These are phyloP conservation scores for Boletus sp. DNA, from an alignment of 768 basidiomycete species.

Conservation along the genomic window DNA sequence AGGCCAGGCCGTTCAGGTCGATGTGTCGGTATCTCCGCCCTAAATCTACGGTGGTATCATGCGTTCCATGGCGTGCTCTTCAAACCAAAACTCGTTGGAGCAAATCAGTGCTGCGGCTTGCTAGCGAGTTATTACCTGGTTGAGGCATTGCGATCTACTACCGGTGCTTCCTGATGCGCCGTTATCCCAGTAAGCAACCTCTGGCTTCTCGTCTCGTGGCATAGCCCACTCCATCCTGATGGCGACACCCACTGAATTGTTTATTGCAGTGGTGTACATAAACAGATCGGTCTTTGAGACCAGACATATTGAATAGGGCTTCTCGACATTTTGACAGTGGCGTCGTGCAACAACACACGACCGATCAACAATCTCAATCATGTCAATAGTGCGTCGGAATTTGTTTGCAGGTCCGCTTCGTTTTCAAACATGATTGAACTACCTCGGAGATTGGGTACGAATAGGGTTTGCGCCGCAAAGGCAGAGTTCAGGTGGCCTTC, in stretches of 20 bases:
- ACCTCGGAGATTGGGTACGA: constrained; percentile 24
- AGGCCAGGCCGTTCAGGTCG: not conserved
- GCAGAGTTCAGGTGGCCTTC: constrained; percentile 12
- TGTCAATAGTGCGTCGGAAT: constrained; percentile 19
- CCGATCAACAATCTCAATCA: constrained; percentile 15
- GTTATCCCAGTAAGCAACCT: not conserved
- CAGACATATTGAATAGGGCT: constrained; percentile 10
- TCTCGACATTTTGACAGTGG: constrained; percentile 22
- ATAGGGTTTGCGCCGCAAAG: constrained; percentile 24
- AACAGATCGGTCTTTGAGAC: constrained; percentile 7
- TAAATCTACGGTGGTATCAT: constrained; percentile 11
- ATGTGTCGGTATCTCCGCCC: constrained; percentile 21
- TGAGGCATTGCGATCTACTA: constrained; percentile 18
- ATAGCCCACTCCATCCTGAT: constrained; percentile 12
- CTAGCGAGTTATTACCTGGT: constrained; percentile 10
- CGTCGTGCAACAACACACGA: constrained; percentile 15
- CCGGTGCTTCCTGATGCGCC: constrained; percentile 24
- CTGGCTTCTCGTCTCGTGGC: constrained; percentile 14
- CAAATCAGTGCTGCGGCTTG: not conserved
- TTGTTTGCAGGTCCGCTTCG: constrained; percentile 14
- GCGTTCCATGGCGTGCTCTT: not conserved
- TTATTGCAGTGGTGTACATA: constrained; percentile 19
- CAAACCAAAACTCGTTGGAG: constrained; percentile 1
- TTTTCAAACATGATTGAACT: constrained; percentile 18
- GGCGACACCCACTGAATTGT: not conserved